Evolutionary conservation across 164 flowering plant species (phyloP).

Genomic region (Vitis cinerea): DNA sequence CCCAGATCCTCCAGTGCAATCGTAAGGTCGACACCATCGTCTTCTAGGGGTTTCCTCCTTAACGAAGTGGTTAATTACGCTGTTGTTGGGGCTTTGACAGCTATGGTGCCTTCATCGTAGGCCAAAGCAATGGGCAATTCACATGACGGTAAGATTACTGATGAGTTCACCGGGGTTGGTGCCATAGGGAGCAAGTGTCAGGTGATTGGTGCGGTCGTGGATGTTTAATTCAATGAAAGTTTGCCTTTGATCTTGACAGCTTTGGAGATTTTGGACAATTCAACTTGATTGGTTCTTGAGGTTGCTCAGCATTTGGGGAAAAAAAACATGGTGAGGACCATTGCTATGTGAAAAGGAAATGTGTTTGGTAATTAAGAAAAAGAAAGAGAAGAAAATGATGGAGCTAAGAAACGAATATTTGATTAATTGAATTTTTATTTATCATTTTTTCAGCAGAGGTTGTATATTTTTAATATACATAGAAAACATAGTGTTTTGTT

Average conservation of each 20-base stretch:
- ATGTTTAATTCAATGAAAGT: constrained; percentile 83
- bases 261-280: constrained; percentile 69
- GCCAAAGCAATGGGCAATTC: constrained; percentile 4
- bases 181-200: constrained; percentile 78
- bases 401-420: too few relatives aligned
- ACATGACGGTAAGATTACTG: constrained; percentile 65
- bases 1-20: not conserved
- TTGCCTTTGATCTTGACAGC: constrained; percentile 93
- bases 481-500: too few relatives aligned
- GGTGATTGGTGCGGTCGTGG: constrained; percentile 95
- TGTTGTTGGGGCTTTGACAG: constrained; percentile 38
- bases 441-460: too few relatives aligned
- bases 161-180: constrained; percentile 86
- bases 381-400: too few relatives aligned
- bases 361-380: too few relatives aligned
- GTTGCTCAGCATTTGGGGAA: constrained; percentile 91
- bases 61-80: constrained; percentile 53
- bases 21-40: constrained; percentile 25
- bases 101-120: constrained; percentile 26
- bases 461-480: too few relatives aligned
- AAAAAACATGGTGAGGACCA: constrained; percentile 77
- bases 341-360: constrained; percentile 54
- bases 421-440: too few relatives aligned
- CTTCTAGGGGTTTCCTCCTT: constrained; percentile 49
- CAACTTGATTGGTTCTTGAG: constrained; percentile 79